Base-by-base conservation (phyloP, 768 basidiomycete species). In the Leccinum broughii region DNA sequence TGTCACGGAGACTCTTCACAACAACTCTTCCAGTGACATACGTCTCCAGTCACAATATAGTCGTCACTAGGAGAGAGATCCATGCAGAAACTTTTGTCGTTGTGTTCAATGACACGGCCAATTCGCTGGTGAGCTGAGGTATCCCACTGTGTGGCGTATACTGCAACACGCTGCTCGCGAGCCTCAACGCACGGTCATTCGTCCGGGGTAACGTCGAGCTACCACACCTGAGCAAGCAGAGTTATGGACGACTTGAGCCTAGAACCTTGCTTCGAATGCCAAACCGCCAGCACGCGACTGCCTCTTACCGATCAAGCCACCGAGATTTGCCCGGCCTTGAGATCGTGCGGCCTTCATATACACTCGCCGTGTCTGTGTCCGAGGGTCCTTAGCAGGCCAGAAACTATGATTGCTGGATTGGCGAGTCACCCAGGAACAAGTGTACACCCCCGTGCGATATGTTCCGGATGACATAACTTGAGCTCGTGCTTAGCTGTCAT, bases 161-260 rank as follows among this genome's bases (percentile, higher is more conserved):
- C 48, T 68, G 74, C 51, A 74, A 72, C 61, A 72, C 75, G 24
- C 51, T 76, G 6, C 68, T 77, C 34, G 71, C 68, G 46, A 77
- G 65, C 59, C 66, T 75, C 55, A 73, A 76, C 30, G 62, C 67
- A 0, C 70, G 72, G 34, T 35, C 61, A 46, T 69, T 62, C 49
- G 20, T 39, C n/a, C 39, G 17, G 17, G 39, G 39, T 3, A 41
- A 17, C 17, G 39, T 41, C 39, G 8, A n/a, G 60, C 57, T 17
- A 6, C 22, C 15, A 13, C 49, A 14, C 56, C 57, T 13, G 55
- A 48, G 2, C n/a, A 4, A 15, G 56, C 50, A n/a, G 20, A 41
- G 49, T 53, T 39, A 8, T 60, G 58, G 32, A 34, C n/a, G 51
- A 9, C 22, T 51, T 8, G 26, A 20, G 7, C 17, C 51, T 20